A percentile compares a stretch with the other conserved stretches of the same genome.
Evolutionary conservation across 192 early-diverging fungal genomes (phyloP).

Genomic region (Coemansia sp.): DNA sequence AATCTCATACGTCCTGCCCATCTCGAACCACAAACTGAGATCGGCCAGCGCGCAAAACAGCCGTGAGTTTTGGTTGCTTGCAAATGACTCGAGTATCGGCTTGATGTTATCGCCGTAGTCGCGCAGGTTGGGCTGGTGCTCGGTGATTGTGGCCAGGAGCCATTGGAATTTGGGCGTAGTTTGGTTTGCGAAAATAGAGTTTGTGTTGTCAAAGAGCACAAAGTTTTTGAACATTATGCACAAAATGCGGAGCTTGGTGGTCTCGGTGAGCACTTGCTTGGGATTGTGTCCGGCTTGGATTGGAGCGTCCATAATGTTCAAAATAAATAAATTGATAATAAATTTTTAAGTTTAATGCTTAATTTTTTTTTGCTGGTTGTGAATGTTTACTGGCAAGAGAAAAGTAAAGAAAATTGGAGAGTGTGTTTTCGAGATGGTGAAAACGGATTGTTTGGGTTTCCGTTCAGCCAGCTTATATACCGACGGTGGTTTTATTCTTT

Average conservation of each 20-base stretch:
- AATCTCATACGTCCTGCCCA: constrained; percentile 12
- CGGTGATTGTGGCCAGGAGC: constrained; percentile 9
- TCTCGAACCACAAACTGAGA: constrained; percentile 22
- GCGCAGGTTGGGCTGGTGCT: constrained; percentile 18
- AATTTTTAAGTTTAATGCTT: background rate
- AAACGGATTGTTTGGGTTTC: background rate
- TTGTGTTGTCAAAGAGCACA: constrained; percentile 20
- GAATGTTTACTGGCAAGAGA: background rate
- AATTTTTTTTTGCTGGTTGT: background rate
- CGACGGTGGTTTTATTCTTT: too few relatives aligned
- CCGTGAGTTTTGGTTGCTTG: constrained; percentile 45
- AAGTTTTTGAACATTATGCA: constrained; percentile 33
- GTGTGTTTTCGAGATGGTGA: background rate
- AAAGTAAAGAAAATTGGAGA: background rate
- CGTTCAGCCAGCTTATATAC: background rate
- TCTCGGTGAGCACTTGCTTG: background rate
- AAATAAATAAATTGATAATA: background rate
- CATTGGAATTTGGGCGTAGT: background rate
- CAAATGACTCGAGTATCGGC: constrained; percentile 30
- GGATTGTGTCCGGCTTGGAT: background rate
- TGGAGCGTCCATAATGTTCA: background rate
- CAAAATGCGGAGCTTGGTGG: constrained; percentile 31
- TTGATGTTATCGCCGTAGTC: background rate
- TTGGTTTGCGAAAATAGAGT: constrained; percentile 1
- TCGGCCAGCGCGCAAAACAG: constrained; percentile 29